Conservation (phyloP, 352 stramenopile species). For the Phytopythium mirpurense region DNA sequence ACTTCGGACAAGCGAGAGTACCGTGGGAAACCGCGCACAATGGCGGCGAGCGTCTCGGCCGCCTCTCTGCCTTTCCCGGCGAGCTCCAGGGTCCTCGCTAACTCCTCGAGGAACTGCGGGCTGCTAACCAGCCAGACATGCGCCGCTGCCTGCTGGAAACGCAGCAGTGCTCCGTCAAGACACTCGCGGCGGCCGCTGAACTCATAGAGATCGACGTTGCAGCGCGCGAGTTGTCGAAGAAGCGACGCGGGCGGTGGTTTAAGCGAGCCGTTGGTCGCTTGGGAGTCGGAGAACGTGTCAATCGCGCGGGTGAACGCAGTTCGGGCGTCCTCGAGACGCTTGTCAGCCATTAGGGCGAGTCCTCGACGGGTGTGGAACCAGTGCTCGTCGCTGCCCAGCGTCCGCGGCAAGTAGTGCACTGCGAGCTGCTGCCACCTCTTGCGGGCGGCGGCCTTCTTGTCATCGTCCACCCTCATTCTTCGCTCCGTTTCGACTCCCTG, state of each 20-base stretch:
- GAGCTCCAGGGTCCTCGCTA: slow-evolving; percentile 42
- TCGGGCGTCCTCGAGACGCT: slow-evolving; percentile 16
- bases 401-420: slow-evolving; percentile 30
- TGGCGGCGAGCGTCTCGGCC: slow-evolving; percentile 43
- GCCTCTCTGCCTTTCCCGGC: slow-evolving; percentile 32
- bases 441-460: slow-evolving; percentile 20
- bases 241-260: slow-evolving; percentile 20
- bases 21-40: slow-evolving; percentile 57
- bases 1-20: slow-evolving; percentile 42
- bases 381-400: slow-evolving; percentile 23
- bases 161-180: slow-evolving; percentile 39
- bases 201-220: slow-evolving; percentile 36
- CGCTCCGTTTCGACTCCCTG: neutral
- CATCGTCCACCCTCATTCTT: slow-evolving; percentile 3
- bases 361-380: slow-evolving; percentile 22
- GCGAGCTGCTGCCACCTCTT: slow-evolving; percentile 41
- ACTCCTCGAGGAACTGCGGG: slow-evolving; percentile 55
- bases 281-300: slow-evolving; percentile 1
- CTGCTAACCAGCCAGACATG: slow-evolving; percentile 44
- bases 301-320: slow-evolving; percentile 10
- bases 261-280: neutral
- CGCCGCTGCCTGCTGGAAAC: slow-evolving; percentile 36
- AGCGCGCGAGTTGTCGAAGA: slow-evolving; percentile 38
- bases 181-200: slow-evolving; percentile 18
- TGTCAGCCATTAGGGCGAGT: slow-evolving; percentile 35